These are phyloP conservation scores for Apiospora aurea DNA, from an alignment of 2,329 filamentous ascomycete species.

Conservation along the genomic window DNA sequence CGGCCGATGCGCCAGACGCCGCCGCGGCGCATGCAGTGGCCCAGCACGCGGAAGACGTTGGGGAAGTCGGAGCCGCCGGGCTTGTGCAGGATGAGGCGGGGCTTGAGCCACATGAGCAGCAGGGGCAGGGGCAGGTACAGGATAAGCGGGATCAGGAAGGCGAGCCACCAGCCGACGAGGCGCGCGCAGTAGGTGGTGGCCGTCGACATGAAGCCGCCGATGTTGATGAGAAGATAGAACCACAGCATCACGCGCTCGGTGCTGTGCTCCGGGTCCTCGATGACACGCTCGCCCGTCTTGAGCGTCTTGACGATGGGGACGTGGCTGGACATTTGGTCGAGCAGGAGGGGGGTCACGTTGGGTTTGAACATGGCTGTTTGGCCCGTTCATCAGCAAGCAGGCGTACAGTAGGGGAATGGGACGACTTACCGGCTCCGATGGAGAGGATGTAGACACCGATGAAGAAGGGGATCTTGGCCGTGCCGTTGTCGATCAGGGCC, in stretches of 20 bases:
- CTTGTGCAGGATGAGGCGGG: constrained; percentile 50
- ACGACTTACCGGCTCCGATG: constrained; percentile 67
- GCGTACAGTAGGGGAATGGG: background rate
- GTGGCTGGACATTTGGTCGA: constrained; percentile 68
- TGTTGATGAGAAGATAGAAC: constrained; percentile 63
- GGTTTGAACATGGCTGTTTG: constrained; percentile 67
- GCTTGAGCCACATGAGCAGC: constrained; percentile 51
- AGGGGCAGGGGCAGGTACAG: constrained; percentile 51
- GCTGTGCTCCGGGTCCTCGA: constrained; percentile 72
- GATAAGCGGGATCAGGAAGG: constrained; percentile 52
- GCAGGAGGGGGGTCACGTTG: constrained; percentile 74
- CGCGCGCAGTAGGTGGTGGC: constrained; percentile 60
- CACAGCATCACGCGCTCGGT: constrained; percentile 72
- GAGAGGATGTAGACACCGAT: constrained; percentile 58
- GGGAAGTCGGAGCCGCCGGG: constrained; percentile 54
- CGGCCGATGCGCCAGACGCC: constrained; percentile 48
- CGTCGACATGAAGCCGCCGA: constrained; percentile 59
- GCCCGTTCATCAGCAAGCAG: background rate
- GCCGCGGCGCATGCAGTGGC: constrained; percentile 46
- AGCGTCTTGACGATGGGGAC: constrained; percentile 60
- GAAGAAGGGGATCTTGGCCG: constrained; percentile 53
- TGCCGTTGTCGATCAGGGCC: constrained; percentile 51
- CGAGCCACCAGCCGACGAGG: constrained; percentile 58
- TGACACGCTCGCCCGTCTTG: constrained; percentile 66
- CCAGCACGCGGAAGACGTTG: constrained; percentile 51